Base-by-base conservation (phyloP, 2,329 filamentous ascomycete genomes). In the Lasiodiplodia theobromae region DNA sequence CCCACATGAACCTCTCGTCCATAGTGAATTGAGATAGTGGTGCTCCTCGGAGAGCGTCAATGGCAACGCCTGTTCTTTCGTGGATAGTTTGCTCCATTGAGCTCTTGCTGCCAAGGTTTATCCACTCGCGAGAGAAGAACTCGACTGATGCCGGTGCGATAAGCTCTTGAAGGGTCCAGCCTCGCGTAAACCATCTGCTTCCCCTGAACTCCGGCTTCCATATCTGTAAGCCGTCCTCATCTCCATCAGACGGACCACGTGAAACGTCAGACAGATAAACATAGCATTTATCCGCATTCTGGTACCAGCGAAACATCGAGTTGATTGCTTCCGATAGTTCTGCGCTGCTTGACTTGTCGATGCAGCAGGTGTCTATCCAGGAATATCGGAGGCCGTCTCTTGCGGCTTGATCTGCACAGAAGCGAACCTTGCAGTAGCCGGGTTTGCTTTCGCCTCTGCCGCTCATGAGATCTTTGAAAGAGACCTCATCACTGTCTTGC, bases 361-460 rank as follows among this genome's bases (percentile, higher is more conserved):
- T 71, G 52, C 71, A 72, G 52, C 69, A 71, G 14, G 71, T 72
- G 40, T 76, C 75, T 6, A 74, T 71, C 74, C 74, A 76, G 3
- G 21, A 31, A n/a, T 63, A 23, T 37, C 23, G 16, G 11, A 52
- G 25, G 6, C 47, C 47, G 31, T 44, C 51, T 37, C 11, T 28
- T 21, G 4, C 40, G 1, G 67, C 67, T 34, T 44, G 44, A 25
- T 54, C 16, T 16, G 4, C 21, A 52, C 34, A 47, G 11, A 34
- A 38, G 23, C 21, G 18, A 16, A 53, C 23, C 67, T 56, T 56
- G 11, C 28, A 14, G 53, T 67, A 49, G 47, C 38, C 65, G 4
- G 52, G 2, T 40, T 62, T 67, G 28, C 40, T 23, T 37, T 68
- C 16, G 10, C 47, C 52, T n/a, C 23, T 12, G 0, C 49, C 3